phyloP scores from a whole-genome alignment of 2,329 filamentous ascomycete genomes.

The Cercospora sp. region DNA sequence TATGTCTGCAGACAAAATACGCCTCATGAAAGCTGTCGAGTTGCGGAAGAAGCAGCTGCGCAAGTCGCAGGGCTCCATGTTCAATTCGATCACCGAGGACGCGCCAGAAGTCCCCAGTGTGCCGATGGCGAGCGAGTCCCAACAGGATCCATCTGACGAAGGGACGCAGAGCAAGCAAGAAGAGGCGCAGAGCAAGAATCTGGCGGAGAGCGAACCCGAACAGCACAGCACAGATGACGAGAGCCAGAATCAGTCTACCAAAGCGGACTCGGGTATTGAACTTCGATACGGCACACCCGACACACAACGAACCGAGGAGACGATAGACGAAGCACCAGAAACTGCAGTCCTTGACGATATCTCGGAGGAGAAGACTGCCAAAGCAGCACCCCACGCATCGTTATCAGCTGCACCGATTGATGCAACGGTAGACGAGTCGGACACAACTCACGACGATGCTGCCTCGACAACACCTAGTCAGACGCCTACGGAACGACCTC shows the following conservation, averaged over 20 bases:
- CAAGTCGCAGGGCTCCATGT: constrained; percentile 28
- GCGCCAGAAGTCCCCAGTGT: constrained; percentile 26
- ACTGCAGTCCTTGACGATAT: not conserved
- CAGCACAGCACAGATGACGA: constrained; percentile 24
- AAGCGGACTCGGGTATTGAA: constrained; percentile 59
- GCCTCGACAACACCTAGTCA: constrained; percentile 19
- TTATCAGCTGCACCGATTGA: not conserved
- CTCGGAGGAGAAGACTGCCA: not conserved
- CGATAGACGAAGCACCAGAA: constrained; percentile 14
- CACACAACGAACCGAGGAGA: constrained; percentile 19
- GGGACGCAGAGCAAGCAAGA: constrained; percentile 19
- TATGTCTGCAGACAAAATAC: constrained; percentile 84
- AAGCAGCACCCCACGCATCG: not conserved
- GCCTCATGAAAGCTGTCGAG: constrained; percentile 92
- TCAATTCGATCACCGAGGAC: constrained; percentile 20
- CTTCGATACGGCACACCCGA: constrained; percentile 45
- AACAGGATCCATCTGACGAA: constrained; percentile 4
- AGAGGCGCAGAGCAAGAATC: constrained; percentile 13
- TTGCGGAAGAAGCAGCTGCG: constrained; percentile 77
- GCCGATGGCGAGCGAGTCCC: constrained; percentile 11
- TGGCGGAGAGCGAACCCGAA: constrained; percentile 19
- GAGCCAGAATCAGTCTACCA: constrained; percentile 40
- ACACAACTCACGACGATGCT: constrained; percentile 10
- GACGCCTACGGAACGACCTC: constrained; percentile 21
- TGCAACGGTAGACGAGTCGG: constrained; percentile 7